Conservation (phyloP, 176 grass and related monocot species). For the Carex cristatella region DNA sequence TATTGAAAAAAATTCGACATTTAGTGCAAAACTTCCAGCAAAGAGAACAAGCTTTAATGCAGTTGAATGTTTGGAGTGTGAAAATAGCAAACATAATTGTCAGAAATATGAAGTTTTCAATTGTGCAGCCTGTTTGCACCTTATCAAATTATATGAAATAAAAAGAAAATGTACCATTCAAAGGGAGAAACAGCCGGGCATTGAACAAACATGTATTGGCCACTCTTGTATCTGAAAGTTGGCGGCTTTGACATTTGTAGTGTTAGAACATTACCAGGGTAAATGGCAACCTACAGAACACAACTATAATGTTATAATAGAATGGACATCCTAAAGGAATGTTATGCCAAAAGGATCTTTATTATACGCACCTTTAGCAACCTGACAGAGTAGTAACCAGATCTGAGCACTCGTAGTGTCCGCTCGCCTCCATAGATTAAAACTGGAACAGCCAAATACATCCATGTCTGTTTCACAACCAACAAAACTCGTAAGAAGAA, state of each 20-base stretch:
- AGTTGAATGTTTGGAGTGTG: not conserved
- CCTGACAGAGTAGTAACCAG: constrained; percentile 83
- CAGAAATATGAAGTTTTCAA: not conserved
- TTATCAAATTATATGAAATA: not conserved
- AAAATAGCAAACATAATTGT: constrained; percentile 3
- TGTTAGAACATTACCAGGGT: constrained; percentile 93
- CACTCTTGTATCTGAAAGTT: constrained; percentile 85
- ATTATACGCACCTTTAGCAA: constrained; percentile 58
- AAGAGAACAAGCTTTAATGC: constrained; percentile 11
- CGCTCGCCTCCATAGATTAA: constrained; percentile 84
- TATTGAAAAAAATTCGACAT: not conserved
- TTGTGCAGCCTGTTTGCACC: not conserved
- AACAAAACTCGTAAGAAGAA: constrained; percentile 6
- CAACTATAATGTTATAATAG: constrained; percentile 9
- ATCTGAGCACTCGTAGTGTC: constrained; percentile 75
- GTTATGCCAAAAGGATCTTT: not conserved
- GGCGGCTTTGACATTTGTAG: constrained; percentile 91
- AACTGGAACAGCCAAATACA: constrained; percentile 91
- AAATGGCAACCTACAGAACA: constrained; percentile 76
- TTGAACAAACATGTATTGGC: constrained; percentile 99
- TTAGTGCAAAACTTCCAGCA: not conserved
- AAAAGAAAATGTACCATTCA: constrained; percentile 67
- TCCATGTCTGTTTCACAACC: constrained; percentile 80
- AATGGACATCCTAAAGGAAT: not conserved
- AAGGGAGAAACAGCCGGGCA: constrained; percentile 93